phyloP scores from a whole-genome alignment of 2,329 filamentous ascomycete species.

The Ramularia endophylla region DNA sequence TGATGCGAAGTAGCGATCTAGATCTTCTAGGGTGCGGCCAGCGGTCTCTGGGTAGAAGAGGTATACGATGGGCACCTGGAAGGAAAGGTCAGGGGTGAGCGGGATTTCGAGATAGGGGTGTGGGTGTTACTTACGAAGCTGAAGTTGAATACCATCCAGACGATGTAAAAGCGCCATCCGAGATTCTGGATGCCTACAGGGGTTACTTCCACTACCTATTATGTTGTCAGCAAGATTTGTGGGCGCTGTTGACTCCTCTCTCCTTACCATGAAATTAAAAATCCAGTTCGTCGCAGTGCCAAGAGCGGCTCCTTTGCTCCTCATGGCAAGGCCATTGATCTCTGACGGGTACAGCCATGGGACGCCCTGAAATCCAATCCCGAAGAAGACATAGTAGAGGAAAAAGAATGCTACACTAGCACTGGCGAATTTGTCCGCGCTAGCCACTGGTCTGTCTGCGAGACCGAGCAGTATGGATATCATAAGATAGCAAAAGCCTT shows the following conservation, averaged over 20 bases:
- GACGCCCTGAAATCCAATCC: slow-evolving; percentile 35
- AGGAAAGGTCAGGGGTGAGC: too few species aligned
- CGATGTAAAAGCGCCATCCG: slow-evolving; percentile 33
- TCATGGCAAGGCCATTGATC: slow-evolving; percentile 46
- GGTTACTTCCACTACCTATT: slow-evolving; percentile 37
- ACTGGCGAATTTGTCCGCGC: slow-evolving; percentile 27
- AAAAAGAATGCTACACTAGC: slow-evolving; percentile 43
- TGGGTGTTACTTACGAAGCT: slow-evolving; percentile 40
- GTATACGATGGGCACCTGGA: slow-evolving; percentile 37
- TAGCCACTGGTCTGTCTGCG: slow-evolving; percentile 26
- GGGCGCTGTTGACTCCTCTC: neutral
- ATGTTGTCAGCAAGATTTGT: neutral
- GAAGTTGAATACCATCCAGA: slow-evolving; percentile 48
- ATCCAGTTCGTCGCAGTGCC: slow-evolving; percentile 50
- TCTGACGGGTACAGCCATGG: slow-evolving; percentile 42
- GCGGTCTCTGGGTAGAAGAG: slow-evolving; percentile 32
- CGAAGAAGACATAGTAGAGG: slow-evolving; percentile 51
- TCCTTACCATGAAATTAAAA: slow-evolving; percentile 33
- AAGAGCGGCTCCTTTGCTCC: slow-evolving; percentile 45
- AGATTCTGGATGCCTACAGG: slow-evolving; percentile 36
- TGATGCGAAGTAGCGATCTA: slow-evolving; percentile 27
- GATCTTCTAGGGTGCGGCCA: slow-evolving; percentile 28
- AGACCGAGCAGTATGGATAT: slow-evolving; percentile 48
- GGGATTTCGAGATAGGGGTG: too few species aligned
- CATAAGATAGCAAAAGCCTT: slow-evolving; percentile 47